Evolutionary conservation across 225 moss, liverwort and hornwort genomes (phyloP), one percentile per base, ranked within the genome.

Genomic region (Polytrichum commune): DNA sequence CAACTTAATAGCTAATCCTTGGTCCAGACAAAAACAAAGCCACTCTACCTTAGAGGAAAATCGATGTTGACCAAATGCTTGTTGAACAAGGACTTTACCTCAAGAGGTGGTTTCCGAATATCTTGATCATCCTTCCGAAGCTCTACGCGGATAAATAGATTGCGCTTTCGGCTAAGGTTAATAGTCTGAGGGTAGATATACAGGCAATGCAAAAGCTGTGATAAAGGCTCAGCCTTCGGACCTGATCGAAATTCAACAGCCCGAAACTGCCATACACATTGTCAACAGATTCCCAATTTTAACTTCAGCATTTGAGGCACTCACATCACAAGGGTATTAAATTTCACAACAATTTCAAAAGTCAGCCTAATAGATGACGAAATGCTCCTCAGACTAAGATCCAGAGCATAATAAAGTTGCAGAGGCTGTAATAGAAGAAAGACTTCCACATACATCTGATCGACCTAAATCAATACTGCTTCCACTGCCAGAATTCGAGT

Each of bases 181-280:
- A 98, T 91, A 68, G 95, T 90, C 68, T 95, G 87, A 65, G 98
- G 98, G 78, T 98, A 98, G 28, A 98, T 87, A 75, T 95, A 98
- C 29, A 98, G 78, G 72, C 89, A 93, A 68, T 98, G 98, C 85
- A 98, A 80, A 23, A 98, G 82, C 81, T 95, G 95, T 55, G 90
- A 80, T 72, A 93, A 82, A 27, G 98, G 95, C 77, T 98, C 98
- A 68, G 87, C 85, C 79, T 95, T 98, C 53, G 89, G 87, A 71
- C 93, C 80, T 46, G 85, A 71, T 69, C 93, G 92, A 88, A 98
- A 95, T 75, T 98, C 98, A 83, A 98, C 82, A 71, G 98, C 95
- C 69, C 91, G 88, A 80, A 95, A 98, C 95, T 97, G 94, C 73
- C 80, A 80, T 63, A 80, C 55, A 65, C 77, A 80, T 18, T 76